phyloP scores from a whole-genome alignment of 306 rosid species.

The Prinsepia uniflora region DNA sequence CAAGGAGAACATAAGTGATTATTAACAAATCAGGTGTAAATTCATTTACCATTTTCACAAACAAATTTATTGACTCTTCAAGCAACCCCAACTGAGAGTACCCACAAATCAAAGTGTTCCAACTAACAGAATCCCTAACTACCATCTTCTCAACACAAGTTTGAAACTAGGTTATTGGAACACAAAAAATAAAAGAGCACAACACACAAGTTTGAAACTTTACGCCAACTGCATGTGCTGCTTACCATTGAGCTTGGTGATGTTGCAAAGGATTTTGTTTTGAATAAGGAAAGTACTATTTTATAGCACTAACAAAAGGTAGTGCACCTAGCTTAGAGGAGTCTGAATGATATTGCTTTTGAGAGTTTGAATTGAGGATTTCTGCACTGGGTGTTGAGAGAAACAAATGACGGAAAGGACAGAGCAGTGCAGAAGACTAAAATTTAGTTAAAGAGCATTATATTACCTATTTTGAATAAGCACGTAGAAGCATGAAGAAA shows the following conservation, averaged over 20 bases:
- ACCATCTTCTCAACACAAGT: constrained; percentile 50
- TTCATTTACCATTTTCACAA: constrained; percentile 28
- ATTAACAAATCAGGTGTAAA: constrained; percentile 35
- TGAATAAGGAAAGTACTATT: not conserved
- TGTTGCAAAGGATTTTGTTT: not conserved
- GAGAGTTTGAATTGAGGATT: not conserved
- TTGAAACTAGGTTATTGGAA: no score
- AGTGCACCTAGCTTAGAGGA: not conserved
- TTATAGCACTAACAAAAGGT: not conserved
- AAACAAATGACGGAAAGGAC: not conserved
- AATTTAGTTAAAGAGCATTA: no score
- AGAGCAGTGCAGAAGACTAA: no score
- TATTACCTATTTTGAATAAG: no score
- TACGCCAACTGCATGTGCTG: no score
- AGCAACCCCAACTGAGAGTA: constrained; percentile 33
- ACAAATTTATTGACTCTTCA: constrained; percentile 27
- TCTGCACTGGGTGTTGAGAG: not conserved
- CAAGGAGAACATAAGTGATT: constrained; percentile 30
- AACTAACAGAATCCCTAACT: constrained; percentile 47
- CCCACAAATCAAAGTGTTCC: constrained; percentile 63
- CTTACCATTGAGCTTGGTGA: not conserved
- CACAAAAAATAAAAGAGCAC: not conserved
- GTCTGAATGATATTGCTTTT: not conserved
- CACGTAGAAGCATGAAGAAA: no score
- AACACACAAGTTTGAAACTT: not conserved